A percentile compares a stretch with the other conserved stretches of the same genome.
Evolutionary conservation across 805 yeast species (phyloP).

Genomic region (baker's yeast (Saccharomyces cerevisiae)): DNA sequence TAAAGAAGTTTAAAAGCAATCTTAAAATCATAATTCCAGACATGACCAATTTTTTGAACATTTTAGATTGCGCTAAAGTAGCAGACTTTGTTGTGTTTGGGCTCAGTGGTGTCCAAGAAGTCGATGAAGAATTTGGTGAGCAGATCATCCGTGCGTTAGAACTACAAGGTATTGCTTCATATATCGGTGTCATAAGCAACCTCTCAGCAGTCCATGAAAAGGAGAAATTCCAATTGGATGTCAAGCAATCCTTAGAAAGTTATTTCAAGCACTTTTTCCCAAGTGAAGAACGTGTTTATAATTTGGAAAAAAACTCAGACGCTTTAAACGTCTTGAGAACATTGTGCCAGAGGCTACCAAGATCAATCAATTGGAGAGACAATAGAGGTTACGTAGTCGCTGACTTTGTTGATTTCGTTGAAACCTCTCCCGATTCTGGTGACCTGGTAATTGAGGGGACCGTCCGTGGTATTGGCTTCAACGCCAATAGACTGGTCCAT

Average conservation of each 20-base stretch:
- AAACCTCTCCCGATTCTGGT: slow-evolving; percentile 19
- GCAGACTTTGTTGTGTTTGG: slow-evolving; percentile 88
- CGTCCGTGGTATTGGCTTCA: slow-evolving; percentile 80
- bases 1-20: slow-evolving; percentile 65
- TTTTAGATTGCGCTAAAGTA: slow-evolving; percentile 79
- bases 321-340: slow-evolving; percentile 63
- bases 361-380: slow-evolving; percentile 85
- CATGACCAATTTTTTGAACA: slow-evolving; percentile 51
- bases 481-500: slow-evolving; percentile 69
- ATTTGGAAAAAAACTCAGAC: slow-evolving; percentile 61
- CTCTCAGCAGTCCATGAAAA: slow-evolving; percentile 58
- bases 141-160: slow-evolving; percentile 81
- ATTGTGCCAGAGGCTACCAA: slow-evolving; percentile 81
- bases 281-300: slow-evolving; percentile 65
- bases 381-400: slow-evolving; percentile 82
- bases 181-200: slow-evolving; percentile 71
- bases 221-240: slow-evolving; percentile 67
- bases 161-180: slow-evolving; percentile 84
- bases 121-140: slow-evolving; percentile 74
- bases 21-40: slow-evolving; percentile 69
- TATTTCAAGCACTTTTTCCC: slow-evolving; percentile 75
- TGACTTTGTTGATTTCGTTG: slow-evolving; percentile 41
- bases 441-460: slow-evolving; percentile 65
- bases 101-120: slow-evolving; percentile 80
- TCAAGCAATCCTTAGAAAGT: slow-evolving; percentile 53